These are phyloP conservation scores for Blastocystis sp. DNA, from an alignment of 352 stramenopile genomes.

Conservation along the genomic window DNA sequence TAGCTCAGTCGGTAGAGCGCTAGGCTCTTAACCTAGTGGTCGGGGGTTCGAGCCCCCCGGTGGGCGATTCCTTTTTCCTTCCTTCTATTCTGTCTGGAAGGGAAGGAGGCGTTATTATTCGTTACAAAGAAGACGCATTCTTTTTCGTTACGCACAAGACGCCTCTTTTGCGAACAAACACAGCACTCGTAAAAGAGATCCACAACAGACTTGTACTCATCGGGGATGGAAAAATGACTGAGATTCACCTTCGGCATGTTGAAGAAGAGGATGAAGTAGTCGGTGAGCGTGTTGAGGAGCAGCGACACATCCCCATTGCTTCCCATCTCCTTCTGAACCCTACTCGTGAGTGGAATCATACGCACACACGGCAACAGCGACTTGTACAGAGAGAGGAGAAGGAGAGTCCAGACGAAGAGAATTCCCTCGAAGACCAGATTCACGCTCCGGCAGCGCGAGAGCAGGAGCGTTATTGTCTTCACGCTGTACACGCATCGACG, in stretches of 20 bases:
- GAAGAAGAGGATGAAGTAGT: slow-evolving; percentile 5
- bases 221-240: slow-evolving; percentile 16
- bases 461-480: not conserved
- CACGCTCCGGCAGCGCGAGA: not conserved
- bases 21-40: not conserved
- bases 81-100: not conserved
- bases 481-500: slow-evolving; percentile 29
- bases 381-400: slow-evolving; percentile 42
- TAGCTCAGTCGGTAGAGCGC: not conserved
- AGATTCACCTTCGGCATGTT: slow-evolving; percentile 27
- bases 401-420: slow-evolving; percentile 29
- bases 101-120: not conserved
- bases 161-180: slow-evolving; percentile 15
- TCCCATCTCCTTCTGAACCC: not conserved
- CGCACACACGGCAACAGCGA: not conserved
- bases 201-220: slow-evolving; percentile 37
- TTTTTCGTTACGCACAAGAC: not conserved
- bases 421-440: slow-evolving; percentile 58
- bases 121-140: not conserved
- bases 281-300: not conserved
- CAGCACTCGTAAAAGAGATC: slow-evolving; percentile 13
- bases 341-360: not conserved
- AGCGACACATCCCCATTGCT: not conserved
- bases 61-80: not conserved
- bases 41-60: not conserved